Percentiles rank a stretch among this genome's conserved stretches.
phyloP scores from a whole-genome alignment of 345 rosid species.

The Aquilaria yunnanensis region DNA sequence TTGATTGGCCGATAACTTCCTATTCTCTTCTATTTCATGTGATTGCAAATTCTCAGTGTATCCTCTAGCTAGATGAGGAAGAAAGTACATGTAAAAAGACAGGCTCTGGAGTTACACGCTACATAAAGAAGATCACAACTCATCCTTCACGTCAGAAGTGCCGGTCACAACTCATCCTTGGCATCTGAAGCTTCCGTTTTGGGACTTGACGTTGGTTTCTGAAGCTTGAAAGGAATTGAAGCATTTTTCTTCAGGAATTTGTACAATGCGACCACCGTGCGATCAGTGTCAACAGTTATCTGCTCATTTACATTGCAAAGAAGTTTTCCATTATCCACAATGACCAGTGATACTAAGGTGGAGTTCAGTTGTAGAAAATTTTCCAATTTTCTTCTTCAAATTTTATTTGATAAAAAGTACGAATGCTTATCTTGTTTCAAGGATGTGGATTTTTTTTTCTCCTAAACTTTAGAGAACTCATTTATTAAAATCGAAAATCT shows the following conservation, averaged over 20 bases:
- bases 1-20: too few relatives aligned
- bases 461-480: too few relatives aligned
- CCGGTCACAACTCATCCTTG: conserved; percentile 23
- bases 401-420: too few relatives aligned
- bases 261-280: conserved; percentile 90
- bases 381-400: too few relatives aligned
- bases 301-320: conserved; percentile 20
- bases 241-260: conserved; percentile 91
- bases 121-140: conserved; percentile 42
- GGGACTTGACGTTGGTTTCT: conserved; percentile 60
- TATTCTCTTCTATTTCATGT: too few relatives aligned
- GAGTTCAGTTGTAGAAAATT: not conserved
- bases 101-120: not conserved
- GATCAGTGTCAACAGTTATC: conserved; percentile 83
- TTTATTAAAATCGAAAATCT: too few relatives aligned
- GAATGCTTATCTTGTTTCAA: too few relatives aligned
- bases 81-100: not conserved
- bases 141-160: conserved; percentile 53
- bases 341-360: not conserved
- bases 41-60: too few relatives aligned
- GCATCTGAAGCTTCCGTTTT: conserved; percentile 34
- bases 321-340: not conserved
- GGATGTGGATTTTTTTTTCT: too few relatives aligned
- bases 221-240: conserved; percentile 87
- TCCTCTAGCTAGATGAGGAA: too few relatives aligned